Conservation (phyloP, 2,329 filamentous ascomycete genomes). For the Neonectria faginata region DNA sequence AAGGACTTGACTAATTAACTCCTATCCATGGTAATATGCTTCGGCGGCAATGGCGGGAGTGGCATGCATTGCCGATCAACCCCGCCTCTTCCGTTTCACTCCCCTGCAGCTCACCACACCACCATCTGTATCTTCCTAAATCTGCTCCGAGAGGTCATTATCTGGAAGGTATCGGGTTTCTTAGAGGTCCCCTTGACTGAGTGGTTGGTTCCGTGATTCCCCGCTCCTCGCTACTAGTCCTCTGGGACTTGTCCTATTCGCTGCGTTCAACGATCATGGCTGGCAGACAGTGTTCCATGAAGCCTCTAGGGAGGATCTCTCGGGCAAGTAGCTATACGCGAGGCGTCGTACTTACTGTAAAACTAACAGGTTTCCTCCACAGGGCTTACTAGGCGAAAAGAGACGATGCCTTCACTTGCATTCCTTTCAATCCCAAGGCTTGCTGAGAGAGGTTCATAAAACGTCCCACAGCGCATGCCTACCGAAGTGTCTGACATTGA, state of each 20-base stretch:
- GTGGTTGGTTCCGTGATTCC: not conserved
- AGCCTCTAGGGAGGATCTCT: not conserved
- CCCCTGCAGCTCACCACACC: not conserved
- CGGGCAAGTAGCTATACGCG: not conserved
- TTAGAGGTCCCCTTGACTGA: not conserved
- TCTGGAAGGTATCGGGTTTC: not conserved
- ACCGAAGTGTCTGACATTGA: not conserved
- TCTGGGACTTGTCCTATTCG: not conserved
- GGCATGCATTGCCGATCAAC: constrained; percentile 17
- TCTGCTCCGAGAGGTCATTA: not conserved
- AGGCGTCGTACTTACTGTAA: not conserved
- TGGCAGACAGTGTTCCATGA: not conserved
- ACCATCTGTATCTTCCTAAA: not conserved
- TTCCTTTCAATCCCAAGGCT: constrained; percentile 45
- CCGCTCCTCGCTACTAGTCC: not conserved
- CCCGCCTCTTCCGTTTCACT: constrained; percentile 5
- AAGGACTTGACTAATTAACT: not conserved
- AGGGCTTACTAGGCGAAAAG: not conserved
- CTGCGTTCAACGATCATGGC: not conserved
- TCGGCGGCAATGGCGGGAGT: not conserved
- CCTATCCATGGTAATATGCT: not conserved
- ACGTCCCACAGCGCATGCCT: not conserved
- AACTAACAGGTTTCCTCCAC: not conserved
- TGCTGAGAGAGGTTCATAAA: constrained; percentile 41
- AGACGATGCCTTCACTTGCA: constrained; percentile 42